Evolutionary conservation across 139 green algal species (phyloP).

Genomic region (Eudorina sp.): DNA sequence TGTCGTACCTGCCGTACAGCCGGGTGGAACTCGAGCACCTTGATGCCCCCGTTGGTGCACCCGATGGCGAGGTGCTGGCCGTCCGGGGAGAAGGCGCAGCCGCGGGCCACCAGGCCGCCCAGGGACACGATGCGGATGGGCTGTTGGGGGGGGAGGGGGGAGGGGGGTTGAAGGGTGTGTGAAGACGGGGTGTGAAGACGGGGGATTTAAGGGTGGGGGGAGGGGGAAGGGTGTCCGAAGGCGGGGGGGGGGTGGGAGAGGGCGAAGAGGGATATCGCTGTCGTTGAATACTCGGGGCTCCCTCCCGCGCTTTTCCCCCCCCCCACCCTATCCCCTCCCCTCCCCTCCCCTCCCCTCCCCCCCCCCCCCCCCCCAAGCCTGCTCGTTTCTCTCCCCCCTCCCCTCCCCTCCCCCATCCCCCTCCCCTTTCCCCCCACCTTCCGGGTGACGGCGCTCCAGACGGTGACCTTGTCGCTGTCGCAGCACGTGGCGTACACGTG

Average conservation of each 20-base stretch:
- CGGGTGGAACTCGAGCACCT: conserved; percentile 67
- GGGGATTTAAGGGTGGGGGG: too few relatives aligned
- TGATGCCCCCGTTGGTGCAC: conserved; percentile 62
- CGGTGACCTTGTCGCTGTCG: conserved; percentile 62
- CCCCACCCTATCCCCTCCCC: background rate
- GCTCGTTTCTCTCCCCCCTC: background rate
- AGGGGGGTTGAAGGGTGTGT: background rate
- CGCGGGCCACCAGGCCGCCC: conserved; percentile 49
- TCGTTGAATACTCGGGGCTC: too few relatives aligned
- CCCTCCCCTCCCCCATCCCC: too few relatives aligned
- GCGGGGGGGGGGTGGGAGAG: background rate
- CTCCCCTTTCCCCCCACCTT: conserved; percentile 53
- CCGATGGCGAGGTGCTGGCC: conserved; percentile 70
- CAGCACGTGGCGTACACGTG: conserved; percentile 75
- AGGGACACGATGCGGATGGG: conserved; percentile 69
- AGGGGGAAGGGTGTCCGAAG: too few relatives aligned
- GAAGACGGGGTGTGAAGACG: too few relatives aligned
- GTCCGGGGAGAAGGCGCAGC: conserved; percentile 60
- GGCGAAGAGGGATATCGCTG: too few relatives aligned
- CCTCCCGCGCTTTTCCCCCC: too few relatives aligned
- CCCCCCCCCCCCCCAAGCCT: background rate
- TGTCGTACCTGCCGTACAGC: conserved; percentile 48
- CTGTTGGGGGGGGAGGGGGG: conserved; percentile 40
- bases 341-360: background rate
- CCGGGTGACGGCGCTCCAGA: conserved; percentile 66